Percentiles rank a stretch among this genome's conserved stretches.
phyloP scores from a whole-genome alignment of 345 rosid genomes.

The Syzygium jambos region DNA sequence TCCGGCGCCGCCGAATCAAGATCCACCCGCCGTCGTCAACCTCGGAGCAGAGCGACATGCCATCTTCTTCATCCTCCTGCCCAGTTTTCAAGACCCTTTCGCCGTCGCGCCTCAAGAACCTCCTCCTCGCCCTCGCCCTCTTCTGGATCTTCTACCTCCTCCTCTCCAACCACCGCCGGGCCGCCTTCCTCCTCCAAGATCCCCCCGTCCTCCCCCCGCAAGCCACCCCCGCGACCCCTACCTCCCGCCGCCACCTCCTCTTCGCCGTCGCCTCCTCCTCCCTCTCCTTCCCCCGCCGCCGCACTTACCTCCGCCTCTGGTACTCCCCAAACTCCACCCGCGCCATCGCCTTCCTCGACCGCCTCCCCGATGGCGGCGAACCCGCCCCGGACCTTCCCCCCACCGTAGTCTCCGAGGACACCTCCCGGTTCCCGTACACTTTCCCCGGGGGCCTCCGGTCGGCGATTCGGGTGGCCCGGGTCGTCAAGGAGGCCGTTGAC shows the following conservation, averaged over 20 bases:
- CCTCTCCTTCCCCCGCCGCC: slow-evolving; percentile 48
- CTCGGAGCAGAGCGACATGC: neutral
- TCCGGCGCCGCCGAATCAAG: neutral
- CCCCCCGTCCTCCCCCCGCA: slow-evolving; percentile 3
- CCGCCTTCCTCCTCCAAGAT: slow-evolving; percentile 3
- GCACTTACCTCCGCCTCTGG: slow-evolving; percentile 70
- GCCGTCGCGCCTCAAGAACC: slow-evolving; percentile 39
- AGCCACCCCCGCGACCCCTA: slow-evolving; percentile 8
- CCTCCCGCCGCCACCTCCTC: slow-evolving; percentile 44
- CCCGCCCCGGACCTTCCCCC: slow-evolving; percentile 39
- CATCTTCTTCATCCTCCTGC: neutral
- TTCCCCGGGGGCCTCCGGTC: slow-evolving; percentile 70
- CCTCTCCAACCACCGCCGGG: slow-evolving; percentile 9
- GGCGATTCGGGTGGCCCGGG: slow-evolving; percentile 77
- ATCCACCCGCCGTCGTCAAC: neutral
- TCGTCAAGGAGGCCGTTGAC: slow-evolving; percentile 78
- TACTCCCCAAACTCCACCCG: slow-evolving; percentile 53
- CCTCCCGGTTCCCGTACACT: slow-evolving; percentile 62
- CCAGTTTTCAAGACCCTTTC: slow-evolving; percentile 21
- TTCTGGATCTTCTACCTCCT: slow-evolving; percentile 37
- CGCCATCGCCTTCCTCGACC: slow-evolving; percentile 67
- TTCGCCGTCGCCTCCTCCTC: slow-evolving; percentile 73
- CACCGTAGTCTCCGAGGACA: slow-evolving; percentile 40
- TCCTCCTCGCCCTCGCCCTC: slow-evolving; percentile 36
- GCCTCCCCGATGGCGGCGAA: slow-evolving; percentile 1